These are phyloP conservation scores for Yamadazyma buinensis DNA, from an alignment of 1,139 yeast genomes.

Conservation along the genomic window DNA sequence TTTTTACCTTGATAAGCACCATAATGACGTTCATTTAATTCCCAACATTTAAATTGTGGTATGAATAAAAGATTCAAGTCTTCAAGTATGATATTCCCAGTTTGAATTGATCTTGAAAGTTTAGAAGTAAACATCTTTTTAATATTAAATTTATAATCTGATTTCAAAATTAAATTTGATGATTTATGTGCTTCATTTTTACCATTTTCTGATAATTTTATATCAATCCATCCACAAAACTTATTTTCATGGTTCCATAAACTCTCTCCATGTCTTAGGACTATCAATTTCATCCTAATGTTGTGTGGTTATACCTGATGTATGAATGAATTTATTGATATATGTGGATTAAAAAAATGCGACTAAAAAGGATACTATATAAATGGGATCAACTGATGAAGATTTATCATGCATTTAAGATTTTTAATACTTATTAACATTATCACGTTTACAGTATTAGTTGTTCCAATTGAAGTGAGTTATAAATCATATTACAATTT, in stretches of 20 bases:
- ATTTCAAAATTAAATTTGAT: conserved; percentile 51
- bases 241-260: conserved; percentile 66
- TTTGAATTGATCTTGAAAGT: conserved; percentile 61
- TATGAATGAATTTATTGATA: conserved; percentile 19
- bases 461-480: too few relatives aligned
- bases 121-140: conserved; percentile 59
- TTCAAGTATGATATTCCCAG: conserved; percentile 57
- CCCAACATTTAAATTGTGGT: conserved; percentile 58
- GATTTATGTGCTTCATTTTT: conserved; percentile 58
- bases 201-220: conserved; percentile 60
- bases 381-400: conserved; percentile 7
- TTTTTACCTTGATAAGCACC: conserved; percentile 73
- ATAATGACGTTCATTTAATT: conserved; percentile 75
- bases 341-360: too few relatives aligned
- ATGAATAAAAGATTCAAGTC: conserved; percentile 42
- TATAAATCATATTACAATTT: too few relatives aligned
- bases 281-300: conserved; percentile 26
- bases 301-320: conserved; percentile 4
- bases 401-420: too few relatives aligned
- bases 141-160: conserved; percentile 22
- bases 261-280: conserved; percentile 74
- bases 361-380: too few relatives aligned
- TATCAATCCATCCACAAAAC: conserved; percentile 86
- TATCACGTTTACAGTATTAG: too few relatives aligned
- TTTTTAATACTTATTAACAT: too few relatives aligned